These are phyloP conservation scores for Chaetomiaceae sp. DNA, from an alignment of 2,329 filamentous ascomycete genomes.

Conservation along the genomic window DNA sequence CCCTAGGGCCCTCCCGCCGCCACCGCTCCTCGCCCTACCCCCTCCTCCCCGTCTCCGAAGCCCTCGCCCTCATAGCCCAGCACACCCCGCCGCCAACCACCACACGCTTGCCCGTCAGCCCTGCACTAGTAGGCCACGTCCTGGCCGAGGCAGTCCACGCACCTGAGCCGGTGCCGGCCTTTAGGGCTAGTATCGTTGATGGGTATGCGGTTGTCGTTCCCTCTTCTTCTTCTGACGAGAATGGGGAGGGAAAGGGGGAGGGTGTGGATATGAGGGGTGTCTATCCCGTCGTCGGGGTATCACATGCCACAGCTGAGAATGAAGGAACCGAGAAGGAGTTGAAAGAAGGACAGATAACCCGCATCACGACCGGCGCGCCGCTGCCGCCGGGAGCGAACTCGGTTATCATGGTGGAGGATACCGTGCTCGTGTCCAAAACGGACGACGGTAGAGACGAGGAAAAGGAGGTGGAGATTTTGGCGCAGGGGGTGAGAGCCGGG, in stretches of 20 bases:
- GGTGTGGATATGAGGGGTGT: conserved; percentile 66
- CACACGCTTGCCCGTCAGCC: conserved; percentile 57
- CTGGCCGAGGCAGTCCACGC: conserved; percentile 80
- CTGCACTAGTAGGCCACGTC: conserved; percentile 67
- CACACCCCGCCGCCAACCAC: conserved; percentile 63
- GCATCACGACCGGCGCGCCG: conserved; percentile 93
- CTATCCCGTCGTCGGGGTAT: conserved; percentile 82
- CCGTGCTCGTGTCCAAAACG: conserved; percentile 62
- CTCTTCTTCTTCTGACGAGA: no score
- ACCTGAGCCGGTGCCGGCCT: conserved; percentile 81
- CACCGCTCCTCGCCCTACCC: conserved; percentile 86
- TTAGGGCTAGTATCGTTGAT: conserved; percentile 93
- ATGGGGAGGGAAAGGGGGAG: no score
- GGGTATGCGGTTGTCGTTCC: conserved; percentile 81
- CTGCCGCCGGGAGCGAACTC: conserved; percentile 83
- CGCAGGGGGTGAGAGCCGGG: conserved; percentile 65
- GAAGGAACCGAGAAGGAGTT: not conserved
- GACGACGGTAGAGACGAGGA: conserved; percentile 83
- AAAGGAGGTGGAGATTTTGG: conserved; percentile 80
- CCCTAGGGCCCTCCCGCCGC: conserved; percentile 60
- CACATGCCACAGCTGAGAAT: conserved; percentile 61
- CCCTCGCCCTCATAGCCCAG: conserved; percentile 66
- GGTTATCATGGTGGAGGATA: conserved; percentile 97
- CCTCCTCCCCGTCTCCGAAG: conserved; percentile 83
- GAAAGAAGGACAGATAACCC: conserved; percentile 69